Base-by-base conservation (phyloP, 331 rosid genomes). In the Spiraea crenata region DNA sequence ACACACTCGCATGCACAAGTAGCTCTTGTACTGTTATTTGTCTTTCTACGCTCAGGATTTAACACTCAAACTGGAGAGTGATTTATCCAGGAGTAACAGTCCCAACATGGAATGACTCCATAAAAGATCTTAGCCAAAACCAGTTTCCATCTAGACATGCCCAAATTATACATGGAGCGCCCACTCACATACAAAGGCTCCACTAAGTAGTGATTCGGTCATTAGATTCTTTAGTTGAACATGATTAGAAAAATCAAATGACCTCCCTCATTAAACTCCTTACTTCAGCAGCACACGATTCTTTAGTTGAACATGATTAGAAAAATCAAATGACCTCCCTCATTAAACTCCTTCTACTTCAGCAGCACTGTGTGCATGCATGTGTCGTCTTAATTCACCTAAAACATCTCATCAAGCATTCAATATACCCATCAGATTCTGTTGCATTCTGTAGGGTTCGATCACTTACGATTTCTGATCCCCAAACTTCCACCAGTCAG, bases 401-500 rank as follows among this genome's bases (percentile, higher is more conserved):
- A 57, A 56, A 34, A 57, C 50, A 54, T 35, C 25, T 12, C 31
- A 70, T 14, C 16, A 56, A 15, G 17, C 7, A 56, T 42, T 48
- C 45, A 34, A 48, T 31, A 48, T 31, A 14, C 9, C 71, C 13
- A 14, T 34, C 34, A 31, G 44, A 55, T 55, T 34, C 14, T 41
- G 13, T 56, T 25, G 20, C 40, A 16, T 51, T 63, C 64, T 73
- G 55, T 67, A 73, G 74, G 84, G 84, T 34, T 41, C 63, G 38
- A 70, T 77, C 68, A 87, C 97, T 87, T 87, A 93, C 99, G 92
- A 46, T 82, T 89, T 93, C 74, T 91, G 96, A 79, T 93, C 97
- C 16, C 98, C 91, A 73, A 86, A 86, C 74, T 84, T 86, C 91
- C 89, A 86, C 91, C 91, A 82, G 5, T 93, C 99, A 54, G 99